phyloP scores from a whole-genome alignment of 306 rosid species.

The Gastrolobium villosum region DNA sequence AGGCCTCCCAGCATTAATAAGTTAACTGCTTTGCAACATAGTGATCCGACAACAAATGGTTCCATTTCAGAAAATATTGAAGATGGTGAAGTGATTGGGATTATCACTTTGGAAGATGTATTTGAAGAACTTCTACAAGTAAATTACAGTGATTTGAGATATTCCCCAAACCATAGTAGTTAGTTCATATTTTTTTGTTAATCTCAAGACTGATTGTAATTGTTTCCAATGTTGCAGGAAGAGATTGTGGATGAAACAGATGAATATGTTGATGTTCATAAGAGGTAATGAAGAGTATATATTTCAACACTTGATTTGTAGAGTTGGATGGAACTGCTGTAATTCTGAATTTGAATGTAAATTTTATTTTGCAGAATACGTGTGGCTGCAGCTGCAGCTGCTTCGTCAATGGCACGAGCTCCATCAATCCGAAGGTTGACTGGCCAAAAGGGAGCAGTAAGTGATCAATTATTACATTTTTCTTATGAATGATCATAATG shows the following conservation, averaged over 20 bases:
- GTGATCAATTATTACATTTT: slow-evolving; percentile 32
- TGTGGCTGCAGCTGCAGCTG: slow-evolving; percentile 98
- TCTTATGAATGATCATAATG: not conserved
- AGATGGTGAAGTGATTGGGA: slow-evolving; percentile 95
- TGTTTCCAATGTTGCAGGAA: slow-evolving; percentile 68
- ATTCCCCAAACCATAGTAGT: not conserved
- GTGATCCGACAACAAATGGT: slow-evolving; percentile 56
- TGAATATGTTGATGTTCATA: slow-evolving; percentile 96
- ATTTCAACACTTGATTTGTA: slow-evolving; percentile 23
- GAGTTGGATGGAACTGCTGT: slow-evolving; percentile 14
- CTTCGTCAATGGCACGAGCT: slow-evolving; percentile 89
- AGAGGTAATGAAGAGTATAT: slow-evolving; percentile 62
- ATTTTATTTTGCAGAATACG: slow-evolving; percentile 77
- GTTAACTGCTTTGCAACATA: slow-evolving; percentile 50
- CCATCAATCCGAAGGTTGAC: slow-evolving; percentile 83
- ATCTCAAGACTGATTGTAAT: slow-evolving; percentile 25
- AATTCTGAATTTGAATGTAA: slow-evolving; percentile 32
- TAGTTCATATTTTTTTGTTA: not conserved
- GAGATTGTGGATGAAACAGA: slow-evolving; percentile 99
- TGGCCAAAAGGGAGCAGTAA: slow-evolving; percentile 68
- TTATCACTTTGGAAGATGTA: slow-evolving; percentile 97
- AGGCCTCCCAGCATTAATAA: slow-evolving; percentile 49
- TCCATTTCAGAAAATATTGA: slow-evolving; percentile 71
- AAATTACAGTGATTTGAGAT: slow-evolving; percentile 34
- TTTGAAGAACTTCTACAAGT: slow-evolving; percentile 99